Evolutionary conservation across 2,329 filamentous ascomycete species (phyloP).

Genomic region (Metarhizium humberi): DNA sequence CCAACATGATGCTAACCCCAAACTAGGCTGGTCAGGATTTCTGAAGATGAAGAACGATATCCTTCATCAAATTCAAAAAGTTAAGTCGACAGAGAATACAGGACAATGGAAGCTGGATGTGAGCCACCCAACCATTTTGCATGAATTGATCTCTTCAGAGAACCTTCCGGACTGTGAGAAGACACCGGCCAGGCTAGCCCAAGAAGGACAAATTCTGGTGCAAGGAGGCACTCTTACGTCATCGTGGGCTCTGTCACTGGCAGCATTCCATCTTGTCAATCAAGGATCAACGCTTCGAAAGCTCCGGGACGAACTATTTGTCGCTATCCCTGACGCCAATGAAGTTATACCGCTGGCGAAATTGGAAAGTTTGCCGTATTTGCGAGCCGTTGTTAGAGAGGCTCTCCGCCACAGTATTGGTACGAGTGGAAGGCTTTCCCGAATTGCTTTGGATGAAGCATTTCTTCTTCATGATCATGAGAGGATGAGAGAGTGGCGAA

Average conservation of each 20-base stretch:
- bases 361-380: constrained; percentile 30
- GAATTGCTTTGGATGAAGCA: constrained; percentile 32
- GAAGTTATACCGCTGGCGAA: constrained; percentile 17
- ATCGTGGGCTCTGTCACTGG: constrained; percentile 24
- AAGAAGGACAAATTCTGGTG: constrained; percentile 29
- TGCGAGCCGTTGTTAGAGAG: constrained; percentile 42
- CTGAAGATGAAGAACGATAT: constrained; percentile 30
- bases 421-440: constrained; percentile 37
- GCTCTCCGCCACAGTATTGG: constrained; percentile 38
- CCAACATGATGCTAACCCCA: constrained; percentile 12
- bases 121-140: constrained; percentile 27
- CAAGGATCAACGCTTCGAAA: constrained; percentile 19
- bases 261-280: constrained; percentile 25
- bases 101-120: constrained; percentile 23
- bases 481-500: constrained; percentile 17
- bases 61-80: constrained; percentile 23
- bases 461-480: constrained; percentile 19
- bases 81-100: constrained; percentile 24
- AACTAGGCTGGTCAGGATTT: constrained; percentile 25
- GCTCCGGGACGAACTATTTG: constrained; percentile 27
- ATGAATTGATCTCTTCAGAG: constrained; percentile 22
- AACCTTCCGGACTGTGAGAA: constrained; percentile 24
- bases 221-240: constrained; percentile 32
- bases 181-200: constrained; percentile 21
- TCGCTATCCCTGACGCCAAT: constrained; percentile 21